Base-by-base conservation (phyloP, 2,329 filamentous ascomycete species). In the Lachnellula cervina region DNA sequence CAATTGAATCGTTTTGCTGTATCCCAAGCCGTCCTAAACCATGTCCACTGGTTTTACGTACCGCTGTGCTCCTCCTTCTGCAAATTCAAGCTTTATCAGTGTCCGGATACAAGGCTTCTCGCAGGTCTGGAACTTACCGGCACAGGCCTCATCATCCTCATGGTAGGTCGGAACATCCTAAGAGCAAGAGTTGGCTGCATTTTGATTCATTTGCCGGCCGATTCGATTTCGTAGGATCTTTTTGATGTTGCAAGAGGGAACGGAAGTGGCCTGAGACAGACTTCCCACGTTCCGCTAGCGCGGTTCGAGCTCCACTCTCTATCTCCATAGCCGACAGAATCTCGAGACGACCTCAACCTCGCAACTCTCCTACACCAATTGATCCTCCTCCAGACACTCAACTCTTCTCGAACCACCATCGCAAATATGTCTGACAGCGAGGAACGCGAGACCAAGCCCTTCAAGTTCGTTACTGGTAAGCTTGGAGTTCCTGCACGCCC, bases 381-480 rank as follows among this genome's bases (percentile, higher is more conserved):
- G 66, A 63, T 62, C 55, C 60, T 58, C 59, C 45, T 62, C 46
- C 60, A 54, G 49, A 38, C 53, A 64, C 66, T 64, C 65, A 66
- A 59, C 69, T 59, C 69, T 66, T 65, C 70, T 53, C 55, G 44
- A 56, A 60, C 38, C 48, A 6, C 57, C 51, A 73, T 73, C 71
- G 77, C 76, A 83, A 92, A 78, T 69, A 99, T 99, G 93, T 88
- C 91, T 75, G 90, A 95, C 79, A 32, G 28, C 28, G 87, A 89
- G 73, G 87, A 90, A 71, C 81, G 84, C 72, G 89, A 96, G 76
- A 97, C 92, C 79, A 99, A 97, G 87, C 95, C 95, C 77, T 99
- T 99, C 88, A 99, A 99, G 89, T 97, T 97, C 80, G 94, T 97
- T 73, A 97, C 93, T 80, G 93, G 92, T 96, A 84, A 76, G 90